A percentile compares a stretch with the other conserved stretches of the same genome.
phyloP scores from a whole-genome alignment of 1,284 basidiomycete genomes.

The Tremellales sp. region DNA sequence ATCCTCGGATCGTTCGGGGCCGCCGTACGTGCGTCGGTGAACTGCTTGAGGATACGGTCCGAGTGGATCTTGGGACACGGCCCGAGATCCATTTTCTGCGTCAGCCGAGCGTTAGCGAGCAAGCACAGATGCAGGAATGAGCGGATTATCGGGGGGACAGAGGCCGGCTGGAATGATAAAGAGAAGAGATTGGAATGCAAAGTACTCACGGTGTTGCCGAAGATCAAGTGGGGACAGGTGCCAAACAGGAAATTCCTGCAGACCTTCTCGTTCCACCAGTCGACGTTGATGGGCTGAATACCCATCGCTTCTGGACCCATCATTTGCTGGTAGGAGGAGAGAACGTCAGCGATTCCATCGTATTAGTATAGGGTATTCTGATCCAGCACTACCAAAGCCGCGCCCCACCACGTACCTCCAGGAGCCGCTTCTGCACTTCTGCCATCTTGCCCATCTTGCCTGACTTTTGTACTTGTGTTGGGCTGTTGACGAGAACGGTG shows the following conservation, averaged over 20 bases:
- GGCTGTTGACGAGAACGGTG: no score
- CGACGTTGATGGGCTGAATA: constrained; percentile 82
- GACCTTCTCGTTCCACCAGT: constrained; percentile 98
- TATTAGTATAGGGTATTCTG: no score
- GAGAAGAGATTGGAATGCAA: no score
- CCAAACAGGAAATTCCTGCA: constrained; percentile 98
- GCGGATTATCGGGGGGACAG: constrained; percentile 4
- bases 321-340: constrained; percentile 69
- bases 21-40: constrained; percentile 71
- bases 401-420: constrained; percentile 40
- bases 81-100: constrained; percentile 98
- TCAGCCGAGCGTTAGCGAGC: neutral
- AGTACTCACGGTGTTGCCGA: constrained; percentile 96
- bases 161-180: constrained; percentile 1
- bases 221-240: constrained; percentile 93
- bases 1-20: constrained; percentile 75
- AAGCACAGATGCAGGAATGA: constrained; percentile 3
- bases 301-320: constrained; percentile 99
- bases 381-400: no score
- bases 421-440: constrained; percentile 51
- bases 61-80: constrained; percentile 96
- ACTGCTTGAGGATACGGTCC: constrained; percentile 86
- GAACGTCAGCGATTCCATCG: neutral
- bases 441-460: constrained; percentile 50
- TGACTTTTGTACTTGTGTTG: no score